A percentile compares a stretch with the other conserved stretches of the same genome.
These are phyloP conservation scores for Arthrobotrys iridis DNA, from an alignment of 2,329 filamentous ascomycete genomes.

Conservation along the genomic window DNA sequence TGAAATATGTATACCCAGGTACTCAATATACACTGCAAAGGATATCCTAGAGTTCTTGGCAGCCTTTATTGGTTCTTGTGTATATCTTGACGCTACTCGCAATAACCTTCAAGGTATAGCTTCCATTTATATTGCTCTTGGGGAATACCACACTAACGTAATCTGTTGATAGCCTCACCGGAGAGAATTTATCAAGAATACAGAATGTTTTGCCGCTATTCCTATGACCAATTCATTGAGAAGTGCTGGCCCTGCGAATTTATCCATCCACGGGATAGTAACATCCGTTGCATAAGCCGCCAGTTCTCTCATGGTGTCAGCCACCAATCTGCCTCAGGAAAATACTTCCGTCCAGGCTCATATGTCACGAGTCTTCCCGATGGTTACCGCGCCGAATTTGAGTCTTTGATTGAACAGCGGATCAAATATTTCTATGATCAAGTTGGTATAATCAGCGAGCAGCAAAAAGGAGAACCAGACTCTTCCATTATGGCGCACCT, in stretches of 20 bases:
- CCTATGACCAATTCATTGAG: conserved; percentile 63
- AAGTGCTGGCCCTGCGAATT: conserved; percentile 60
- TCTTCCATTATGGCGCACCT: not conserved
- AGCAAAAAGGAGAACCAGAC: conserved; percentile 58
- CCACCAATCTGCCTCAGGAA: not conserved
- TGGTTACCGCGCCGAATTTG: not conserved
- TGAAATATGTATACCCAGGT: conserved; percentile 55
- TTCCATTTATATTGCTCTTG: not conserved
- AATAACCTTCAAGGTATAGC: conserved; percentile 56
- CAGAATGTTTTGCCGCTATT: not conserved
- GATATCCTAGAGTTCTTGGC: conserved; percentile 63
- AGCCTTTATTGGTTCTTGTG: conserved; percentile 66
- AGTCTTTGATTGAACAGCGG: not conserved
- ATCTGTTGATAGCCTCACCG: not conserved
- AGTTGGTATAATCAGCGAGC: not conserved
- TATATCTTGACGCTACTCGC: conserved; percentile 64
- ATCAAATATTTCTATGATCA: not conserved
- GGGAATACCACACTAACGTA: not conserved
- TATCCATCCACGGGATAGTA: not conserved
- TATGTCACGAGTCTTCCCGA: not conserved
- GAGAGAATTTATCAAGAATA: conserved; percentile 58
- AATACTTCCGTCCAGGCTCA: not conserved
- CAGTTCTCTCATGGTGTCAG: not conserved
- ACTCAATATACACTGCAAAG: conserved; percentile 54
- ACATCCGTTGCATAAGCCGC: not conserved